Evolutionary conservation across 225 moss, liverwort and hornwort genomes (phyloP).

Genomic region (Pseudoscleropodium purum): DNA sequence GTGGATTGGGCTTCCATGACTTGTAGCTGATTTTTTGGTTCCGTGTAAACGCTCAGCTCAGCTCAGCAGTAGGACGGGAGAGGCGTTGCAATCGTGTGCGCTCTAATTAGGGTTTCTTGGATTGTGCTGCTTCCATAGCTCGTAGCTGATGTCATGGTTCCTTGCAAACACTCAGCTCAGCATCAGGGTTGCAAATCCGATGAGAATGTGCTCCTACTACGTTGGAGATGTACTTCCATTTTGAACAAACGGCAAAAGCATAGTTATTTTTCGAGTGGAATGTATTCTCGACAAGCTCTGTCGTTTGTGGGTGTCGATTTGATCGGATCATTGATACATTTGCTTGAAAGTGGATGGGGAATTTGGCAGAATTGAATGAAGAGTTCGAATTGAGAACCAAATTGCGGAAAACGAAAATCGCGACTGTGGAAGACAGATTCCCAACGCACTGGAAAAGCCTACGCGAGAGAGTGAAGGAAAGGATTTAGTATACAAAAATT

Average conservation of each 20-base stretch:
- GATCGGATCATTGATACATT: not conserved
- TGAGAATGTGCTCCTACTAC: not conserved
- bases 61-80: slow-evolving; percentile 12
- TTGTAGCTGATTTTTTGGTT: not conserved
- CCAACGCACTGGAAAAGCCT: accelerated
- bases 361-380: not conserved
- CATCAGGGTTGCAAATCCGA: not conserved
- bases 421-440: not conserved
- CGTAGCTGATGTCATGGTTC: not conserved
- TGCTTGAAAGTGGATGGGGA: not conserved
- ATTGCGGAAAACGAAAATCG: not conserved
- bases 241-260: not conserved
- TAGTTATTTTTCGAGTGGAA: not conserved
- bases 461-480: accelerated
- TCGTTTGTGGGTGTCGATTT: not conserved
- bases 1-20: not conserved
- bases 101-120: slow-evolving; percentile 10
- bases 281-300: not conserved
- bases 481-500: accelerated
- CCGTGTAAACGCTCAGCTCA: not conserved
- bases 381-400: not conserved
- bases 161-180: not conserved
- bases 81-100: slow-evolving; percentile 6
- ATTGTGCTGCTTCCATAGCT: not conserved
- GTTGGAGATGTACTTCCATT: not conserved